Evolutionary conservation across 176 grass and related monocot genomes (phyloP).

Genomic region (Carex cristatella): DNA sequence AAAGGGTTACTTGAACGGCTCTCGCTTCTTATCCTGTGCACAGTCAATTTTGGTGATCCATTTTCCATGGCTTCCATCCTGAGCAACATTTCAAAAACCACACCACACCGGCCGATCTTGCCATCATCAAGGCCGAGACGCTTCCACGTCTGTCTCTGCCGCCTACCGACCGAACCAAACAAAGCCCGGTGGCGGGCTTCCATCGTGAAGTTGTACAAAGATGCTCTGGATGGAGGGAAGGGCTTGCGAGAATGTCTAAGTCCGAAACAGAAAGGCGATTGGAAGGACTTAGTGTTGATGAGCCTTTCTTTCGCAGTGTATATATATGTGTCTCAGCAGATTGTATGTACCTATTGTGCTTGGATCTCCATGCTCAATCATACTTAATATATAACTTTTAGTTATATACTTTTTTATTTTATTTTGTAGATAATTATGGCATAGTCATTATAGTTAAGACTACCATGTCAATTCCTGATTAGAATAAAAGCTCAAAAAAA

Average conservation of each 20-base stretch:
- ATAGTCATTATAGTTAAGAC: neutral
- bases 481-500: neutral
- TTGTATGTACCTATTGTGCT: constrained; percentile 60
- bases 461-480: neutral
- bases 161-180: constrained; percentile 27
- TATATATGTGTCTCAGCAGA: constrained; percentile 81
- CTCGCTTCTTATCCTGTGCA: neutral
- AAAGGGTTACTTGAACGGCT: constrained; percentile 4
- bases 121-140: constrained; percentile 22
- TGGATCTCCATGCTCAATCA: constrained; percentile 63
- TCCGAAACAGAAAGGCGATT: constrained; percentile 62
- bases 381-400: neutral
- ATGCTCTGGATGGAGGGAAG: constrained; percentile 34
- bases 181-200: constrained; percentile 21
- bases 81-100: neutral
- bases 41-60: neutral
- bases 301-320: constrained; percentile 84
- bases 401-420: neutral
- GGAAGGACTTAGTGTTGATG: constrained; percentile 76
- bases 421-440: constrained; percentile 7
- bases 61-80: constrained; percentile 13
- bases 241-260: constrained; percentile 42
- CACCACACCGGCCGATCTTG: neutral
- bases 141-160: constrained; percentile 35
- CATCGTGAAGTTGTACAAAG: constrained; percentile 26